Base-by-base conservation (phyloP, 1,139 yeast genomes). In the Scheffersomyces illinoinensis region DNA sequence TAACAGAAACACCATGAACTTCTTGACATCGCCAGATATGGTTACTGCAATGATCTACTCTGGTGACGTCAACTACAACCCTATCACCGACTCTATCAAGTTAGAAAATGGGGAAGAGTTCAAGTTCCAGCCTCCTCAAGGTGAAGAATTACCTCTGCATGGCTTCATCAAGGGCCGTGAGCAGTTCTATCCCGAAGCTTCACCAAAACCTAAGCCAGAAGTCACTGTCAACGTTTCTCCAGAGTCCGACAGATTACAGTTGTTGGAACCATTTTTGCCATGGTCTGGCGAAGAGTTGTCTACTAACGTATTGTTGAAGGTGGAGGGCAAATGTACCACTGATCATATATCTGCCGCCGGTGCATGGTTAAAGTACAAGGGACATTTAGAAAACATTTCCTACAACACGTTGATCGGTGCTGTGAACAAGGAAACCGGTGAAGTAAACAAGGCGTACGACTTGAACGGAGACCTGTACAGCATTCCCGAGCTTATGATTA, bases 331-430 rank as follows among this genome's bases (percentile, higher is more conserved):
- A 78, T 93, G 98, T 82, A 95, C 99, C 53, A 95, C 99, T 51
- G 99, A 95, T 76, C 99, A 95, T 72, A 95, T 95, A 67, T 93
- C 98, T 33, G 98, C 98, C 52, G 99, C 99, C 48, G 99, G 99
- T 71, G 96, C 89, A n/a, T 95, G 99, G 99, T 85, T 95, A 77
- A 95, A 95, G 79, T 95, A 95, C 79, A 95, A 95, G 81, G 99
- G 99, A 20, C 99, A 95, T 73, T 83, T 95, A 69, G 98, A 93
- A 74, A 95, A 95, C 77, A 95, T 95, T 66, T 91, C 98, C 17
- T 85, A 95, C 79, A 95, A 95, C 79, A 93, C 98, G 7, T 83
- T 95, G 68, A 95, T 95, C 70, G 99, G 99, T 63, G 99, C 99
- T 18, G 96, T 91, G 62, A 95, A 95, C 75, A 91, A 91, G 73